Evolutionary conservation across 1,139 yeast genomes (phyloP).

Genomic region (Torulaspora pretoriensis): DNA sequence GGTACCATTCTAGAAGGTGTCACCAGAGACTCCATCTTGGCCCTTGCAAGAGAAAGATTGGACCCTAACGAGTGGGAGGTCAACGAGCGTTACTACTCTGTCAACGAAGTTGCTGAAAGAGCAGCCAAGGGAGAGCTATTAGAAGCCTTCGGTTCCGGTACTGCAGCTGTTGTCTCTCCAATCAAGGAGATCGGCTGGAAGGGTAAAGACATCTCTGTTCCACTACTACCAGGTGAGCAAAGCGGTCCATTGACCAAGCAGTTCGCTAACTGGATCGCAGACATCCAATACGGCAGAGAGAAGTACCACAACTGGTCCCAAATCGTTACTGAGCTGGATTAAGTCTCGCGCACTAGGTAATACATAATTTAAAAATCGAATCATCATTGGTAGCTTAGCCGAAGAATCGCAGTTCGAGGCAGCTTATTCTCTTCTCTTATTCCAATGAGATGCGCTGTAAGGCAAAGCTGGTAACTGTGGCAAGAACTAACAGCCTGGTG

Average conservation of each 20-base stretch:
- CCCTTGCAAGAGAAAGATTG: slow-evolving; percentile 69
- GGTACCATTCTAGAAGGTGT: slow-evolving; percentile 97
- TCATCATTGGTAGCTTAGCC: neutral
- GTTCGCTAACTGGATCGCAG: slow-evolving; percentile 78
- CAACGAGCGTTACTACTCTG: slow-evolving; percentile 77
- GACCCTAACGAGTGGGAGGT: slow-evolving; percentile 72
- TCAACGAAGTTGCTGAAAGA: slow-evolving; percentile 71
- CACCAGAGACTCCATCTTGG: slow-evolving; percentile 83
- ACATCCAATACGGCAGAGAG: slow-evolving; percentile 82
- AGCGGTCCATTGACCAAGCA: slow-evolving; percentile 73
- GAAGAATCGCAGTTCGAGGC: too few relatives aligned
- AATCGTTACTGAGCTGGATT: slow-evolving; percentile 36
- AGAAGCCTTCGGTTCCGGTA: slow-evolving; percentile 96
- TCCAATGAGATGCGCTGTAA: too few relatives aligned
- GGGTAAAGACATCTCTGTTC: slow-evolving; percentile 68
- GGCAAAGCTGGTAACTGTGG: too few relatives aligned
- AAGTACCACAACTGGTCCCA: slow-evolving; percentile 47
- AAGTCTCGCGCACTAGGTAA: neutral
- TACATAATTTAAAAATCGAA: neutral
- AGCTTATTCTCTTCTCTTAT: too few relatives aligned
- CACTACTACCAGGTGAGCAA: slow-evolving; percentile 72
- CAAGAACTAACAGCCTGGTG: too few relatives aligned
- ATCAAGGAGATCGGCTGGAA: slow-evolving; percentile 80
- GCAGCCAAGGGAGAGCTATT: slow-evolving; percentile 76
- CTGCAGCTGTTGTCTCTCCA: slow-evolving; percentile 96